Conservation (phyloP, 805 yeast species). For the Myxozyma lipomycoides region DNA sequence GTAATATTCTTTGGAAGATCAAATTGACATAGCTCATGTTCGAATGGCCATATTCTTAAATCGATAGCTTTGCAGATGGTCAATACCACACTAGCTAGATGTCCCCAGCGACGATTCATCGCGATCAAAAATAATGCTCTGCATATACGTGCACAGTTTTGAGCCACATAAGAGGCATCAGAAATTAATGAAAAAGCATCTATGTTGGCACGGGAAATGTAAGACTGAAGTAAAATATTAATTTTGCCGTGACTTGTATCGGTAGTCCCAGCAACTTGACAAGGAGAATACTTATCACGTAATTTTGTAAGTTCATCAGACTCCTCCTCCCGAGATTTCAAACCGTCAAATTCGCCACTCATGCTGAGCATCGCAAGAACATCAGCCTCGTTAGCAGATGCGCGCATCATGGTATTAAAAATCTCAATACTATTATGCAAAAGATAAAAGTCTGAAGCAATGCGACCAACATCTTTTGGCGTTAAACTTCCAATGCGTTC, state of each 20-base stretch:
- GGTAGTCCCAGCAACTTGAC: conserved; percentile 75
- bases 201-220: conserved; percentile 67
- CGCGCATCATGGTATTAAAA: conserved; percentile 78
- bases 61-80: conserved; percentile 85
- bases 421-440: conserved; percentile 81
- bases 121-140: conserved; percentile 87
- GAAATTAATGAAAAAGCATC: conserved; percentile 79
- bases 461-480: conserved; percentile 86
- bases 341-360: conserved; percentile 90
- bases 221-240: conserved; percentile 81
- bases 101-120: conserved; percentile 87
- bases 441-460: conserved; percentile 90
- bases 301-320: conserved; percentile 62
- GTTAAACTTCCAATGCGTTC: conserved; percentile 74
- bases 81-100: conserved; percentile 65
- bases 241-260: conserved; percentile 83
- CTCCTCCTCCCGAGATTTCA: conserved; percentile 87
- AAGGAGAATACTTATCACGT: conserved; percentile 50
- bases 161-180: conserved; percentile 91
- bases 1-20: conserved; percentile 59
- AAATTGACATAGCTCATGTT: conserved; percentile 87
- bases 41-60: conserved; percentile 72
- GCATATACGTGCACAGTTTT: conserved; percentile 88
- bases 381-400: conserved; percentile 88
- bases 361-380: conserved; percentile 80